A percentile compares a stretch with the other conserved stretches of the same genome.
Evolutionary conservation across 2,329 filamentous ascomycete species (phyloP).

Genomic region (Sarocladium oryzae): DNA sequence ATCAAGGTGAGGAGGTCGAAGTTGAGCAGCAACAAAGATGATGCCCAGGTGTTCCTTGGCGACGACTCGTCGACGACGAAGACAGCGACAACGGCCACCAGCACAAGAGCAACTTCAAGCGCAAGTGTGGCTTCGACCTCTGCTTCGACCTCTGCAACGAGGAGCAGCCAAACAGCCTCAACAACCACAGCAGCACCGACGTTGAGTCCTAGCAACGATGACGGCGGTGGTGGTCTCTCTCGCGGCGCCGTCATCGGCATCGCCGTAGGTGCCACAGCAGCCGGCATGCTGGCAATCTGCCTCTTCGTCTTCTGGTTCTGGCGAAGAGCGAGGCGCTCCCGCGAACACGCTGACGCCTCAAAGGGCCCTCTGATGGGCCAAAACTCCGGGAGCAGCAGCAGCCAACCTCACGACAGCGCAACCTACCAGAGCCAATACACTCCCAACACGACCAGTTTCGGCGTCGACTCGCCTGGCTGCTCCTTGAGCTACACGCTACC

Average conservation of each 20-base stretch:
- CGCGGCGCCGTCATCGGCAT: slow-evolving; percentile 30
- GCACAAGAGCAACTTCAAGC: neutral
- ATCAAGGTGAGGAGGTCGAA: slow-evolving; percentile 7
- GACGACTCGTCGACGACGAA: too few species aligned
- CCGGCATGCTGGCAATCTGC: slow-evolving; percentile 21
- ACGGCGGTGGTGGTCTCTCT: slow-evolving; percentile 20
- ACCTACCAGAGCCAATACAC: slow-evolving; percentile 4
- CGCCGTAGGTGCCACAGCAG: slow-evolving; percentile 27
- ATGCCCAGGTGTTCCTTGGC: slow-evolving; percentile 9
- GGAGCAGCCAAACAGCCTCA: too few species aligned
- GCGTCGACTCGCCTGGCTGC: neutral
- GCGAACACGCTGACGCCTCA: neutral
- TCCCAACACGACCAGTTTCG: neutral
- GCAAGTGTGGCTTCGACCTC: too few species aligned
- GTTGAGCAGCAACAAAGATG: slow-evolving; percentile 8
- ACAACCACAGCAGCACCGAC: neutral
- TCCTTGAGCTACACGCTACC: neutral
- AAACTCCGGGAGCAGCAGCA: slow-evolving; percentile 2
- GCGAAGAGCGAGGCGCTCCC: slow-evolving; percentile 6
- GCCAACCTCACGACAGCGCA: slow-evolving; percentile 1
- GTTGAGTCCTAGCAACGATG: neutral
- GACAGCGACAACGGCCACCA: neutral
- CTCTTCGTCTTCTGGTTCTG: slow-evolving; percentile 19
- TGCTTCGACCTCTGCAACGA: neutral
- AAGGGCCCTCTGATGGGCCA: neutral